Conservation (phyloP, 306 rosid genomes). For the Bauhinia variegata region DNA sequence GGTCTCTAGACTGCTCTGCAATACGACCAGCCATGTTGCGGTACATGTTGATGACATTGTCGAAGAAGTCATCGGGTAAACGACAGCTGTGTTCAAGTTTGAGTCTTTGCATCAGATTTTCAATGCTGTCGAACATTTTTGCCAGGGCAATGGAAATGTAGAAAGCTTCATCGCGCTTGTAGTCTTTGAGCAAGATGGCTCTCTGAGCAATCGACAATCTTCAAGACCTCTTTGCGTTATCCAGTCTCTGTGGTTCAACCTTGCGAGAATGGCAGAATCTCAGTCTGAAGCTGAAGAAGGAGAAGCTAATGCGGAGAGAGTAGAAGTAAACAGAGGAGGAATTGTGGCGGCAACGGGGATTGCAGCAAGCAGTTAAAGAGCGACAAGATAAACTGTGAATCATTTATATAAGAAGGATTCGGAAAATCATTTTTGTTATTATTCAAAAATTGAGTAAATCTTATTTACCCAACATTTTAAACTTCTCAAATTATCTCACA, state of each 20-base stretch:
- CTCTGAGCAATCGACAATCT: conserved; percentile 47
- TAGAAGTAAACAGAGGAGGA: conserved; percentile 18
- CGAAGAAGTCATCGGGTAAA: conserved; percentile 69
- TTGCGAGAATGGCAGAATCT: conserved; percentile 38
- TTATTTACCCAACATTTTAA: too few species aligned
- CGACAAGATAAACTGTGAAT: neutral
- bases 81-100: conserved; percentile 39
- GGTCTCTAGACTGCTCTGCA: conserved; percentile 49
- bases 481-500: too few species aligned
- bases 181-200: conserved; percentile 78
- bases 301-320: conserved; percentile 8
- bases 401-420: neutral
- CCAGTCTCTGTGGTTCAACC: conserved; percentile 83
- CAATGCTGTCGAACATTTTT: conserved; percentile 48
- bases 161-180: conserved; percentile 65
- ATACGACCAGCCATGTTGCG: conserved; percentile 57
- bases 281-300: conserved; percentile 14
- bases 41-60: conserved; percentile 53
- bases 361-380: neutral
- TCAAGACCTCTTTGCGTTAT: conserved; percentile 67
- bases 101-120: conserved; percentile 51
- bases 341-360: neutral
- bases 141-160: conserved; percentile 57
- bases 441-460: too few species aligned
- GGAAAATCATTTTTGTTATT: neutral